Conservation (phyloP, 2,329 filamentous ascomycete species). For the Raffaelea deltoideospora region DNA sequence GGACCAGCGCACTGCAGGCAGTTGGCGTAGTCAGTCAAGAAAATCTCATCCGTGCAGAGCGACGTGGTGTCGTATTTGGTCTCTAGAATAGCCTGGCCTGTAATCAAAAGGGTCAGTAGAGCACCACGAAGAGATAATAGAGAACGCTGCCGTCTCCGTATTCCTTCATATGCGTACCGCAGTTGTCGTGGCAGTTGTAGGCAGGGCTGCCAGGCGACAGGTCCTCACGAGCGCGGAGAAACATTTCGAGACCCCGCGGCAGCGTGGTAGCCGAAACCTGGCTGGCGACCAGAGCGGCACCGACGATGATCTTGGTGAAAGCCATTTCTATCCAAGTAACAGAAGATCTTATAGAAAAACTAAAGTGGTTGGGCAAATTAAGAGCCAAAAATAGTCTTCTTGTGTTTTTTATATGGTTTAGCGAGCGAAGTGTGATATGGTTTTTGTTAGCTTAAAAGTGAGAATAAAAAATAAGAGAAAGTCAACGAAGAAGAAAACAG, state of each 20-base stretch:
- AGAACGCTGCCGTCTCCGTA: too few species aligned
- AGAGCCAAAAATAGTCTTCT: too few species aligned
- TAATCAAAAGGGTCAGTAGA: background rate
- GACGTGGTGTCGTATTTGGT: constrained; percentile 12
- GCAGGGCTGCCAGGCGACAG: constrained; percentile 18
- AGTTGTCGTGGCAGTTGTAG: constrained; percentile 29
- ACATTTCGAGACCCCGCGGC: background rate
- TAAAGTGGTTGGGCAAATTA: too few species aligned
- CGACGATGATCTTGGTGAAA: constrained; percentile 4
- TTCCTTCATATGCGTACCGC: constrained; percentile 22
- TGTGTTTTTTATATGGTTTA: too few species aligned
- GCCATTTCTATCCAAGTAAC: too few species aligned
- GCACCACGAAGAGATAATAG: background rate
- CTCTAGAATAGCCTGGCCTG: constrained; percentile 21
- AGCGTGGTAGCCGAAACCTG: constrained; percentile 3
- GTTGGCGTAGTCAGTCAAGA: constrained; percentile 22
- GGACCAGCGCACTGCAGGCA: constrained; percentile 23
- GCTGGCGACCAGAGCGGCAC: constrained; percentile 3
- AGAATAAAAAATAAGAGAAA: background rate
- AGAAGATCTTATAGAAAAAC: too few species aligned
- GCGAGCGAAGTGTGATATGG: too few species aligned
- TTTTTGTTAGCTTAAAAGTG: background rate
- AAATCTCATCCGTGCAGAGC: constrained; percentile 21
- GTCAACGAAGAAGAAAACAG: background rate
- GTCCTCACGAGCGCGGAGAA: constrained; percentile 17